These are phyloP conservation scores for Oryza punctata DNA, from an alignment of 176 grass and related monocot species.

Conservation along the genomic window DNA sequence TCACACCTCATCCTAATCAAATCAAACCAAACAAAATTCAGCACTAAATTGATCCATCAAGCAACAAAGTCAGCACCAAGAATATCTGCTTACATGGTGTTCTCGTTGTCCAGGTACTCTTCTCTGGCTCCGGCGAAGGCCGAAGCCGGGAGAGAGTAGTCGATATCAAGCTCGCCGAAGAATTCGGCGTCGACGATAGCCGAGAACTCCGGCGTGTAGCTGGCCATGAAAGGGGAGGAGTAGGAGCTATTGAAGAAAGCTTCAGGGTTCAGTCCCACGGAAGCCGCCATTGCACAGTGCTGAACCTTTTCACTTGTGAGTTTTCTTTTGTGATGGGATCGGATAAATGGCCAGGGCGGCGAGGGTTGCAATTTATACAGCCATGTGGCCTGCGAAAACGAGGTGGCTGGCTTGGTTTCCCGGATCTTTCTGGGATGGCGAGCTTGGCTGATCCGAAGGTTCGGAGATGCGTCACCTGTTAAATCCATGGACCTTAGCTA, in stretches of 20 bases:
- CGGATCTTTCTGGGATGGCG: slow-evolving; percentile 35
- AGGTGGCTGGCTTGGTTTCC: slow-evolving; percentile 8
- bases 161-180: slow-evolving; percentile 4
- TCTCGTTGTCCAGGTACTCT: neutral
- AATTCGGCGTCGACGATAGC: neutral
- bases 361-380: slow-evolving; percentile 40
- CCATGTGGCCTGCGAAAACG: neutral
- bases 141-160: slow-evolving; percentile 1
- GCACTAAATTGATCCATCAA: neutral
- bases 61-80: neutral
- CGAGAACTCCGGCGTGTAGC: neutral
- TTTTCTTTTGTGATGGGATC: neutral
- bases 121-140: neutral
- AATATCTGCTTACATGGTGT: slow-evolving; percentile 6
- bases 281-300: slow-evolving; percentile 44
- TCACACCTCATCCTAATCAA: slow-evolving; percentile 5
- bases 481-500: slow-evolving; percentile 21
- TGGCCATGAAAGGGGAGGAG: slow-evolving; percentile 31
- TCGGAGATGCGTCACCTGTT: slow-evolving; percentile 50
- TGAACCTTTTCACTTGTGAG: neutral
- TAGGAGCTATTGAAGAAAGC: slow-evolving; percentile 21
- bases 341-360: slow-evolving; percentile 14
- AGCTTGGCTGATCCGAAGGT: slow-evolving; percentile 41
- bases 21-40: slow-evolving; percentile 4
- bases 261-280: slow-evolving; percentile 52